Evolutionary conservation across 192 early-diverging fungal genomes (phyloP).

Genomic region (Jimgerdemannia flammicorona): DNA sequence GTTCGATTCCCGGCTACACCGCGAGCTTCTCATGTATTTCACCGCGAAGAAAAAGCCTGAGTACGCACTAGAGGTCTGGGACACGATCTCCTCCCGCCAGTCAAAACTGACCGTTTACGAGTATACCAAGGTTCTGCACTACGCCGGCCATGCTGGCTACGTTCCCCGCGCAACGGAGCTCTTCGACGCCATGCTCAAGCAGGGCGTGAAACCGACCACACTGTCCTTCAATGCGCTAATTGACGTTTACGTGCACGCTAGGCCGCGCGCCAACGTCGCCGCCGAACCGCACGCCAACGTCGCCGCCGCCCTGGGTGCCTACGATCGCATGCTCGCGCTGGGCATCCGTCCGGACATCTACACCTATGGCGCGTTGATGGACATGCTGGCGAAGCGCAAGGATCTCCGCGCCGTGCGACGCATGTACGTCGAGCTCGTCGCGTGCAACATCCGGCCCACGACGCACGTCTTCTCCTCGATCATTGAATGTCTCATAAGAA

Average conservation of each 20-base stretch:
- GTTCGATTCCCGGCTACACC: no score
- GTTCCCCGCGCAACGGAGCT: conserved; percentile 25
- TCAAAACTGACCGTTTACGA: conserved; percentile 7
- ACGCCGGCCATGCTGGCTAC: conserved; percentile 22
- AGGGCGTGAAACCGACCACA: no score
- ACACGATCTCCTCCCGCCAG: conserved; percentile 19
- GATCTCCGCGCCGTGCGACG: conserved; percentile 25
- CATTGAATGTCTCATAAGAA: conserved; percentile 18
- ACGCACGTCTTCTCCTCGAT: conserved; percentile 19
- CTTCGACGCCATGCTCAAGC: conserved; percentile 20
- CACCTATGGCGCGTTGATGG: conserved; percentile 47
- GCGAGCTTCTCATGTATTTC: no score
- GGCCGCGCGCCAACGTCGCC: conserved; percentile 33
- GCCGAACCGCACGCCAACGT: conserved; percentile 25
- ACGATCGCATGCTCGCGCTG: conserved; percentile 28
- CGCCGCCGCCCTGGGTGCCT: conserved; percentile 1
- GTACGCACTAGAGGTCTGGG: conserved; percentile 18
- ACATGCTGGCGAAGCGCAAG: conserved; percentile 39
- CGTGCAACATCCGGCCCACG: conserved; percentile 29
- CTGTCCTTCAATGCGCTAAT: conserved; percentile 45
- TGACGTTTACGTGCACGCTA: conserved; percentile 32
- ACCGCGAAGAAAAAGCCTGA: no score
- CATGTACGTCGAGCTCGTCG: conserved; percentile 45
- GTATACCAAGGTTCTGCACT: conserved; percentile 30
- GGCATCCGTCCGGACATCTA: conserved; percentile 34